These are phyloP conservation scores for Cyclostephanos tholiformis DNA, from an alignment of 108 stramenopile genomes.

Conservation along the genomic window DNA sequence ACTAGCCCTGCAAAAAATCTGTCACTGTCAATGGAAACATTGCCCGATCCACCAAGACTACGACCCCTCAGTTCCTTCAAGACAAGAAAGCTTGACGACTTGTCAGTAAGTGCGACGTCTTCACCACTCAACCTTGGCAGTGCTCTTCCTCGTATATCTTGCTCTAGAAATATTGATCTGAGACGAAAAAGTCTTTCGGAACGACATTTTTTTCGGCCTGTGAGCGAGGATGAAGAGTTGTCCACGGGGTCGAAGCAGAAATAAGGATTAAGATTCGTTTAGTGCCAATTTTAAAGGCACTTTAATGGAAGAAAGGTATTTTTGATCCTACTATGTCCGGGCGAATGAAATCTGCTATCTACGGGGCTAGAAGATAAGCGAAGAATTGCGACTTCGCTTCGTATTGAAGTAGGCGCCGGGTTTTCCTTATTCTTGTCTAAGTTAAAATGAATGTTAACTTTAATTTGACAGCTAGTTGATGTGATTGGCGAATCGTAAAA, in stretches of 20 bases:
- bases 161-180: constrained; percentile 40
- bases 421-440: neutral
- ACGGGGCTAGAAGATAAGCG: neutral
- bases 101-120: constrained; percentile 12
- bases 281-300: constrained; percentile 4
- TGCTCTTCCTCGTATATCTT: constrained; percentile 24
- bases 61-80: constrained; percentile 4
- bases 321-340: neutral
- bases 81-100: constrained; percentile 9
- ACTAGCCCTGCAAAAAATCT: neutral
- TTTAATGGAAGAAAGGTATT: neutral
- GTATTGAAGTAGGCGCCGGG: neutral
- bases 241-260: neutral
- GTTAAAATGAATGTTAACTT: neutral
- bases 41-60: constrained; percentile 3
- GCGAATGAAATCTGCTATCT: neutral
- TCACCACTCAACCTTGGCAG: neutral
- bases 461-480: neutral
- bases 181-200: constrained; percentile 40
- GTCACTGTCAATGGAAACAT: neutral
- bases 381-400: neutral
- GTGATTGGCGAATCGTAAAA: neutral
- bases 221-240: constrained; percentile 40
- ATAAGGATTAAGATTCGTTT: neutral
- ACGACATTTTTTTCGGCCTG: constrained; percentile 35